These are phyloP conservation scores for Penicillium angulare DNA, from an alignment of 495 filamentous ascomycete genomes.

Conservation along the genomic window DNA sequence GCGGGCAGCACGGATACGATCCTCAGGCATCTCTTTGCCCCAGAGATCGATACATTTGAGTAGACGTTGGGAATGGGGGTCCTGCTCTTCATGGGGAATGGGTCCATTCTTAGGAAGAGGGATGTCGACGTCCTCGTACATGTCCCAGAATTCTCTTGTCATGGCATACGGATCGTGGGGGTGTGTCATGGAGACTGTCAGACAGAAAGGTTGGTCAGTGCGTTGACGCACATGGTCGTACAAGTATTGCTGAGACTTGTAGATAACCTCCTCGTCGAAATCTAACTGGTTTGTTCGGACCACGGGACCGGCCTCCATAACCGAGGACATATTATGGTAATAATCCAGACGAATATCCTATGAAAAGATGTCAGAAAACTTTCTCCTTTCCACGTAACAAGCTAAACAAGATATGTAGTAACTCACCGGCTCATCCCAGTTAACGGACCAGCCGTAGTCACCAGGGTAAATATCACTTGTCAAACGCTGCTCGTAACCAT, in stretches of 20 bases:
- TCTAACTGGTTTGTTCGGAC: slow-evolving; percentile 91
- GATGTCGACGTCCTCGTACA: slow-evolving; percentile 85
- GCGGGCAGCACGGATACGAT: slow-evolving; percentile 74
- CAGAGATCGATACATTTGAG: slow-evolving; percentile 78
- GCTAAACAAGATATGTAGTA: neutral
- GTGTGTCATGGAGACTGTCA: slow-evolving; percentile 89
- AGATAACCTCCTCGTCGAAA: slow-evolving; percentile 91
- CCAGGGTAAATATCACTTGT: slow-evolving; percentile 93
- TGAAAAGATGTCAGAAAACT: neutral
- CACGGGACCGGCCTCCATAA: slow-evolving; percentile 79
- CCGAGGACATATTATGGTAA: slow-evolving; percentile 90
- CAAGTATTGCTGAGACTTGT: slow-evolving; percentile 76
- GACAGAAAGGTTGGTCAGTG: slow-evolving; percentile 69
- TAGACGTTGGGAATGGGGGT: slow-evolving; percentile 77
- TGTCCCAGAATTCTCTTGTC: slow-evolving; percentile 82
- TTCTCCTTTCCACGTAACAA: too few relatives aligned
- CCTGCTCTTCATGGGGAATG: slow-evolving; percentile 74
- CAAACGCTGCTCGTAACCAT: slow-evolving; percentile 83
- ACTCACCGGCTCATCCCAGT: slow-evolving; percentile 77
- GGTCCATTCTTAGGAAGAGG: slow-evolving; percentile 65
- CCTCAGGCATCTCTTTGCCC: slow-evolving; percentile 72
- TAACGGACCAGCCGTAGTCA: slow-evolving; percentile 85
- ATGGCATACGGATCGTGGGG: slow-evolving; percentile 93
- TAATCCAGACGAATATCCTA: slow-evolving; percentile 76
- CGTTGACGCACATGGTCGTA: slow-evolving; percentile 77